Evolutionary conservation across 2,329 filamentous ascomycete species (phyloP), one percentile per base, ranked within the genome.

Genomic region (Xylaria sp.): DNA sequence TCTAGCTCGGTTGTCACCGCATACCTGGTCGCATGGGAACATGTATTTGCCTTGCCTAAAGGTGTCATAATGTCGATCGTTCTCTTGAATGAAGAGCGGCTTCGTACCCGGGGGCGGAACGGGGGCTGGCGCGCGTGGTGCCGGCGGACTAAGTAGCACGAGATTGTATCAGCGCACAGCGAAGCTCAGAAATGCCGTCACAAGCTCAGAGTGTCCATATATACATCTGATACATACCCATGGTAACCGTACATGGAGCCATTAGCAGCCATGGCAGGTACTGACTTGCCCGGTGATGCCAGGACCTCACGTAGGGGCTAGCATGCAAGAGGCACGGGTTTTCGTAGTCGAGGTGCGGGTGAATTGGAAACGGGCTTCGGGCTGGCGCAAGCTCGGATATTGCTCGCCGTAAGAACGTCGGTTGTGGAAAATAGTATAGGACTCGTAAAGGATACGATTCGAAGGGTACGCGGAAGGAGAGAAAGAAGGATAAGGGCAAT

Each of bases 1-100:
- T 20, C 19, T 18, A 19, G 13, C n/a, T 20, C 40, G 37, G 38
- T 13, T 44, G 19, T 20, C 34, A 26, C n/a, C 39, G 40, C 77
- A 72, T 75, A 89, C 87, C 73, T 88, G 84, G 70, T 94, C 91
- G 70, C 89, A 89, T 19, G 91, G 91, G 59, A 89, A 84, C 73
- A 90, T 78, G 70, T 93, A 93, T 63, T 87, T 84, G 49, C 86
- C 87, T 63, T 76, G 81, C 59, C 82, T 81, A 71, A 80, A 91
- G 20, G 80, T 82, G 67, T 89, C 86, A 69, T 91, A 93, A 57
- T 78, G 77, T 49, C 90, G 82, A 18, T 84, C 87, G 72, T 92
- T 87, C 68, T 90, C 87, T 43, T 13, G 7, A 1, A 16, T 6
- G 16, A n/a, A 43, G 22, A n/a, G 20, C 16, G 20, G 20, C 2